phyloP scores from a whole-genome alignment of 768 basidiomycete genomes.

The Boletus vinaceobasis region DNA sequence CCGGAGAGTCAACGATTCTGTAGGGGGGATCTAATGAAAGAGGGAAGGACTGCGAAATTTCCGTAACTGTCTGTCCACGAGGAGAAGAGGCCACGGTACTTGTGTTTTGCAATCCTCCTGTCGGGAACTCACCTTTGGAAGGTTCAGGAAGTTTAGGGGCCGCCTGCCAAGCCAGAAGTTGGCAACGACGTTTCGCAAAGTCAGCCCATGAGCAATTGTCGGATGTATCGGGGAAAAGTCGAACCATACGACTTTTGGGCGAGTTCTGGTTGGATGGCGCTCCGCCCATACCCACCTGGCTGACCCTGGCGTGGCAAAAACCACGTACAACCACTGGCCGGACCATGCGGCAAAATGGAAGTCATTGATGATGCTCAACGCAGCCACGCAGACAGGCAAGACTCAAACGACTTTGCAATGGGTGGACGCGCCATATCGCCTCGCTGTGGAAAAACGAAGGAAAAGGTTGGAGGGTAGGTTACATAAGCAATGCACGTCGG shows the following conservation, averaged over 20 bases:
- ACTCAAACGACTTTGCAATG: background rate
- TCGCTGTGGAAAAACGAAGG: background rate
- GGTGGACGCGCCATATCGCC: background rate
- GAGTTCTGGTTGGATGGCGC: slow-evolving; percentile 11
- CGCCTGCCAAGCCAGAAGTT: background rate
- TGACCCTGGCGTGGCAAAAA: background rate
- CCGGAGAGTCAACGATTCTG: background rate
- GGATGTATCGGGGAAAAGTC: slow-evolving; percentile 2
- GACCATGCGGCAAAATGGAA: slow-evolving; percentile 2
- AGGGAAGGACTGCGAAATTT: background rate
- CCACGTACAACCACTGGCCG: background rate
- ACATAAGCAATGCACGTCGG: background rate
- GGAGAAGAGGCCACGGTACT: background rate
- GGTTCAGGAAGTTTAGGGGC: background rate
- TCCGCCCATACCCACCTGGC: background rate
- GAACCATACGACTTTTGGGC: background rate
- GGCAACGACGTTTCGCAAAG: background rate
- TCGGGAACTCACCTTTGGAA: background rate
- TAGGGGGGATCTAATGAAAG: background rate
- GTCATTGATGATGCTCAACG: slow-evolving; percentile 1
- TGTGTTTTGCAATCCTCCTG: background rate
- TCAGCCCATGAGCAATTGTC: background rate
- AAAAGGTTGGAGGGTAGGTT: background rate
- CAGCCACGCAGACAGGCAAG: background rate
- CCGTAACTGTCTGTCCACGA: background rate